Percentiles rank a stretch among this genome's conserved stretches.
phyloP scores from a whole-genome alignment of 768 basidiomycete species.

The Dentipellis fragilis region DNA sequence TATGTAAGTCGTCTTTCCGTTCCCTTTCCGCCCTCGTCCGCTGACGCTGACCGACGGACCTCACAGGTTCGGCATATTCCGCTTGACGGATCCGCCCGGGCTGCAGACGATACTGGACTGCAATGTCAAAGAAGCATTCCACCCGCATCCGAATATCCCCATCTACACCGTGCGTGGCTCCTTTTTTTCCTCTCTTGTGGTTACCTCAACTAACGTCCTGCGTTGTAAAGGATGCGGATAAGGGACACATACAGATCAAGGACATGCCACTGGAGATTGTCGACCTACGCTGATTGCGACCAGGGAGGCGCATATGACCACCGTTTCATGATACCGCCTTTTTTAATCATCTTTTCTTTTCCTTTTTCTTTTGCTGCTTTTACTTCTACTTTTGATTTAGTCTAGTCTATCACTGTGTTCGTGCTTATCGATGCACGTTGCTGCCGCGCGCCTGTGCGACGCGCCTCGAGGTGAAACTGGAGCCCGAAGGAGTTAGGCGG shows the following conservation, averaged over 20 bases:
- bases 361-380: too few relatives aligned
- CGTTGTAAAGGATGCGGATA: constrained; percentile 60
- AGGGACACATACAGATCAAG: constrained; percentile 74
- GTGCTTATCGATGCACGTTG: too few relatives aligned
- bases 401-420: too few relatives aligned
- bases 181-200: not conserved
- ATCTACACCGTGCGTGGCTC: constrained; percentile 68
- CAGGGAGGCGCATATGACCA: not conserved
- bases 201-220: not conserved
- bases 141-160: constrained; percentile 74
- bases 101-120: constrained; percentile 63
- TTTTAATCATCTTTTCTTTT: too few relatives aligned
- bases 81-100: constrained; percentile 82
- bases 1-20: constrained; percentile 34
- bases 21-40: constrained; percentile 2
- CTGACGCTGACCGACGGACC: not conserved
- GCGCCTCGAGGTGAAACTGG: too few relatives aligned
- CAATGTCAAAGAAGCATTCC: constrained; percentile 65
- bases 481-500: too few relatives aligned
- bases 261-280: constrained; percentile 71
- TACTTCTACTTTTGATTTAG: too few relatives aligned
- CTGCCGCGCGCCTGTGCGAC: too few relatives aligned
- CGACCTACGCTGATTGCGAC: constrained; percentile 45
- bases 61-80: constrained; percentile 75
- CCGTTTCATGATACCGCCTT: too few relatives aligned